phyloP scores from a whole-genome alignment of 306 rosid genomes.

The Geum urbanum region DNA sequence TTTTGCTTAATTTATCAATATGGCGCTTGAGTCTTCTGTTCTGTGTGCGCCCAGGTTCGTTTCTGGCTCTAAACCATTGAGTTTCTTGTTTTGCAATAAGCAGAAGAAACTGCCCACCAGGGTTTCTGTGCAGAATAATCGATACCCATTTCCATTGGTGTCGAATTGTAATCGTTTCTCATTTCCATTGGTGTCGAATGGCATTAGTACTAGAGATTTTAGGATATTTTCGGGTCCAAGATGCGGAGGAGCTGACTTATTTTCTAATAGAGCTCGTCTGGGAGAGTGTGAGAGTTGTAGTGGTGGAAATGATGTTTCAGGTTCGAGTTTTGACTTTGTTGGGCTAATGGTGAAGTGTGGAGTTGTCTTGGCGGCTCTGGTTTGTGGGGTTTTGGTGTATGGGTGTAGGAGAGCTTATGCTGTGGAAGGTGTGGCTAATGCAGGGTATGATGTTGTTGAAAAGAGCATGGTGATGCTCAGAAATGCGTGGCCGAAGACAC shows the following conservation, averaged over 20 bases:
- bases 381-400: conserved; percentile 60
- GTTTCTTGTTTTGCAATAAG: conserved; percentile 27
- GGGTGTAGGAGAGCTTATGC: conserved; percentile 65
- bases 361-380: conserved; percentile 56
- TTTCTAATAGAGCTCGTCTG: conserved; percentile 32
- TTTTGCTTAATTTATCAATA: conserved; percentile 14
- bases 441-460: conserved; percentile 66
- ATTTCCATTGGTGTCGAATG: too few relatives aligned
- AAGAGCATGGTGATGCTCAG: conserved; percentile 64
- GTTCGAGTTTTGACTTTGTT: conserved; percentile 35
- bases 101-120: conserved; percentile 31
- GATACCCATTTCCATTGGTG: conserved; percentile 26
- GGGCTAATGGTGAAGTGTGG: conserved; percentile 48
- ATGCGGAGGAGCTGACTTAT: conserved; percentile 14
- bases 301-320: conserved; percentile 27
- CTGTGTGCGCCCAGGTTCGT: conserved; percentile 22
- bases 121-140: conserved; percentile 27
- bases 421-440: conserved; percentile 56
- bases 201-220: conserved; percentile 20
- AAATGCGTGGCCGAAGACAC: conserved; percentile 79
- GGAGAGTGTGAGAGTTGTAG: conserved; percentile 29
- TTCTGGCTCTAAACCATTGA: conserved; percentile 25
- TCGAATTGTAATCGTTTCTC: too few relatives aligned
- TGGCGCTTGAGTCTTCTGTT: conserved; percentile 41
- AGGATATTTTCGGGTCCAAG: conserved; percentile 24